Base-by-base conservation (phyloP, 345 rosid species). In the Bretschneidera sinensis region DNA sequence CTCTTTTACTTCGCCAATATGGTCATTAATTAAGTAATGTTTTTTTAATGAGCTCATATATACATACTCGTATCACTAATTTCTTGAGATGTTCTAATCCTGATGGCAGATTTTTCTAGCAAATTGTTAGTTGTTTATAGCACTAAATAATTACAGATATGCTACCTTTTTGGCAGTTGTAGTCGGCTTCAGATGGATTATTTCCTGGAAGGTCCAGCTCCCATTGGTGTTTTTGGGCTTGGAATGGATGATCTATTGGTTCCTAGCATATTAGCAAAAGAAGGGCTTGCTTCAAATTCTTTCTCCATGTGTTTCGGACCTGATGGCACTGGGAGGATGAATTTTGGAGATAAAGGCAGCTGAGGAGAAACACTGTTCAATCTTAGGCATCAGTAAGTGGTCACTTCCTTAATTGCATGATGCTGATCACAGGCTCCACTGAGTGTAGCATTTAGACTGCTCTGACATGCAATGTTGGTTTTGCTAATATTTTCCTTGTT, bases 191-290 rank as follows among this genome's bases (percentile, higher is more conserved):
- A 88, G 74, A 88, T 92, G 1, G 99, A 97, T 72, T 80, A 85
- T 2, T 94, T 94, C 74, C 68, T 90, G 72, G 63, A 77, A 39
- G 87, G 92, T 54, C 97, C 89, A 18, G 99, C 99, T 64, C 95
- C 92, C 22, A 95, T 91, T 70, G 99, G 99, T 55, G 87, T 95
- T 49, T 85, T 91, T 56, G 99, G 99, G 23, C 97, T 95, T 64
- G 99, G 99, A 33, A 78, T 91, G 80, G 81, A 71, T 56, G 83
- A 77, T 54, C 22, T 75, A 43, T 91, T 97, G 1, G 97, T 95
- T 70, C 99, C 97, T 9, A 95, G 92, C 73, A 78, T 83, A 55
- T 82, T 95, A 70, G 96, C 97, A 5, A 74, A 79, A 47, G 68
- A 79, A 62, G 92, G 96, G 24, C 23, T 75, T 43, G 66, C 80